These are phyloP conservation scores for Mycena maculata DNA, from an alignment of 768 basidiomycete genomes.

Conservation along the genomic window DNA sequence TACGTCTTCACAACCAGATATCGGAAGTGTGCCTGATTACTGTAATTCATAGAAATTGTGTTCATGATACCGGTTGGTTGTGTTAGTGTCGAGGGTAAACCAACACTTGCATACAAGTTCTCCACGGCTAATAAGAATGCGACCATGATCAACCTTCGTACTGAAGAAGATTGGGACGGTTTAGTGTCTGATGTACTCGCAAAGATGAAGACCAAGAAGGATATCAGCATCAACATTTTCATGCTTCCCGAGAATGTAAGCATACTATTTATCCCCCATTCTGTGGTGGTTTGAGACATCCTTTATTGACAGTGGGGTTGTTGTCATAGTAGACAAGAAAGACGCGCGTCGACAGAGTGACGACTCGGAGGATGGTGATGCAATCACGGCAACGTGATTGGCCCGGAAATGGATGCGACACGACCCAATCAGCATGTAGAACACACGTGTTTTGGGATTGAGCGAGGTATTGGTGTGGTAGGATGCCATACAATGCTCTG, in stretches of 20 bases:
- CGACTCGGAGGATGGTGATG: too few relatives aligned
- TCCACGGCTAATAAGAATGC: not conserved
- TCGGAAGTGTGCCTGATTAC: not conserved
- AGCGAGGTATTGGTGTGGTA: too few relatives aligned
- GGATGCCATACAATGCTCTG: too few relatives aligned
- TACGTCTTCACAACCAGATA: conserved; percentile 4
- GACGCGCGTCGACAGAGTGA: too few relatives aligned
- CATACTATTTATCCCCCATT: not conserved
- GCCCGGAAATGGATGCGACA: too few relatives aligned
- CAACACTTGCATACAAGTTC: too few relatives aligned
- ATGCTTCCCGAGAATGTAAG: conserved; percentile 14
- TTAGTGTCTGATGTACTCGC: not conserved
- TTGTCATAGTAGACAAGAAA: too few relatives aligned
- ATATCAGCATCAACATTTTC: conserved; percentile 5
- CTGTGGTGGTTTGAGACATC: too few relatives aligned
- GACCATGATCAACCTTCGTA: not conserved
- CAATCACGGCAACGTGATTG: too few relatives aligned
- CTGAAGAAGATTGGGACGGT: conserved; percentile 3
- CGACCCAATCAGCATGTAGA: too few relatives aligned
- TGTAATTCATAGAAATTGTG: conserved; percentile 12
- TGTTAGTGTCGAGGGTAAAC: conserved; percentile 14
- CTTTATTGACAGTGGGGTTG: too few relatives aligned
- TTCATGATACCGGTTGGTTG: conserved; percentile 17
- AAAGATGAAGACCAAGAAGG: conserved; percentile 4
- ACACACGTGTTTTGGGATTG: too few relatives aligned